These are phyloP conservation scores for Zygotorulaspora danielsina DNA, from an alignment of 805 yeast genomes.

Conservation along the genomic window DNA sequence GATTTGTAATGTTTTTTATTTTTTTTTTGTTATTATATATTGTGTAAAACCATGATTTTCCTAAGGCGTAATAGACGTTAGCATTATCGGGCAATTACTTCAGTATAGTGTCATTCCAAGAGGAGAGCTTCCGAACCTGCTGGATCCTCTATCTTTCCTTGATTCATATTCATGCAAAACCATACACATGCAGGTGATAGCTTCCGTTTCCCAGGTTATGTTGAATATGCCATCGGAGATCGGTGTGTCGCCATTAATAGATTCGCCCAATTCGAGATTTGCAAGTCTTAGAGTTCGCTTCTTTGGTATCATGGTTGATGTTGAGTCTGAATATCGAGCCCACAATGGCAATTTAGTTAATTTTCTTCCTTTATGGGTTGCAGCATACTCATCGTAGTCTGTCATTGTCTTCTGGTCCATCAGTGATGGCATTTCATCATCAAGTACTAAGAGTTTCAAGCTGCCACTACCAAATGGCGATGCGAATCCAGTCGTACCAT, in stretches of 20 bases:
- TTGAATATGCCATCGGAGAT: slow-evolving; percentile 15
- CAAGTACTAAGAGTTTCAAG: slow-evolving; percentile 35
- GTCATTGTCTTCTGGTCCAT: slow-evolving; percentile 21
- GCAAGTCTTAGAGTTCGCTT: slow-evolving; percentile 28
- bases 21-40: slow-evolving; percentile 1
- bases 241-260: slow-evolving; percentile 4
- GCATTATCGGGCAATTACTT: too few species aligned
- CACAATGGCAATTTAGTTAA: slow-evolving; percentile 28
- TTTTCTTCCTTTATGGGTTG: slow-evolving; percentile 17
- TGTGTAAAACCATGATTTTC: too few species aligned
- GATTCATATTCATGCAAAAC: slow-evolving; percentile 32
- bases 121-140: slow-evolving; percentile 2
- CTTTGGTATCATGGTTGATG: slow-evolving; percentile 25
- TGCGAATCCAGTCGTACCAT: slow-evolving; percentile 38
- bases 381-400: slow-evolving; percentile 13
- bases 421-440: slow-evolving; percentile 35
- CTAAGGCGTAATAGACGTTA: too few species aligned
- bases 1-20: not conserved
- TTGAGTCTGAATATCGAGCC: slow-evolving; percentile 31
- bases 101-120: not conserved
- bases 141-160: slow-evolving; percentile 29
- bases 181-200: slow-evolving; percentile 35
- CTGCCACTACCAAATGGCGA: slow-evolving; percentile 36
- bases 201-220: slow-evolving; percentile 29
- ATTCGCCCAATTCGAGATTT: slow-evolving; percentile 25